Evolutionary conservation across 768 basidiomycete species (phyloP), one percentile per base, ranked within the genome.

Genomic region (Lyophyllum semitale): DNA sequence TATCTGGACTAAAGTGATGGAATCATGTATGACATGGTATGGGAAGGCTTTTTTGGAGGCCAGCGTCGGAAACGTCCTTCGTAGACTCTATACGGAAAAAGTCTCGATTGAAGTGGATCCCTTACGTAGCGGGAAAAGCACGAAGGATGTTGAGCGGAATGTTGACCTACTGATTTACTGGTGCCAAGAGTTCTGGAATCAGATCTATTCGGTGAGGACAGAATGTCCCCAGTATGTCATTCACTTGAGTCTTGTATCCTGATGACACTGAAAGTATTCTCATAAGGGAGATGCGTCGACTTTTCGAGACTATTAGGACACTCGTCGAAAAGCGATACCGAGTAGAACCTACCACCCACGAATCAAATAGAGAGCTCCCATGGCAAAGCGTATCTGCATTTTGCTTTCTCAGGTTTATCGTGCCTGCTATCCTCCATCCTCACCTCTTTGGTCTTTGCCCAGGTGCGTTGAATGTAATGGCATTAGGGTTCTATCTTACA

Each of bases 351-450:
- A 59, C 59, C 8, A 58, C 70, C 9, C 73, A 78, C 8, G 79
- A 77, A 13, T 73, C 74, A 25, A 80, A 78, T 57, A 72, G 69
- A 37, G 78, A 88, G 29, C 71, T 92, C 29, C 89, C 84, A 30
- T 85, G 83, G 80, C 92, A 93, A 66, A 86, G 88, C 62, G 89
- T 95, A 40, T 91, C 89, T 32, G 93, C 93, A 1, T 95, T 95
- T 66, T 85, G 89, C 66, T 95, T 95, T 71, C 79, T 95, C 40
- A 83, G 93, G 38, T 93, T 95, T 69, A 88, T 95, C 57, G 90
- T 92, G 23, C 94, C 93, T 30, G 93, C 90, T 22, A 89, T 95
- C 54, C 78, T 95, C n/a, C 84, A 91, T 66, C 93, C 93, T 1
- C 89, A 93, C 69, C 71, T 93, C 4, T 95, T 91, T 65, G 87